Evolutionary conservation across 2,329 filamentous ascomycete genomes (phyloP).

Genomic region (Talaromyces rugulosus): DNA sequence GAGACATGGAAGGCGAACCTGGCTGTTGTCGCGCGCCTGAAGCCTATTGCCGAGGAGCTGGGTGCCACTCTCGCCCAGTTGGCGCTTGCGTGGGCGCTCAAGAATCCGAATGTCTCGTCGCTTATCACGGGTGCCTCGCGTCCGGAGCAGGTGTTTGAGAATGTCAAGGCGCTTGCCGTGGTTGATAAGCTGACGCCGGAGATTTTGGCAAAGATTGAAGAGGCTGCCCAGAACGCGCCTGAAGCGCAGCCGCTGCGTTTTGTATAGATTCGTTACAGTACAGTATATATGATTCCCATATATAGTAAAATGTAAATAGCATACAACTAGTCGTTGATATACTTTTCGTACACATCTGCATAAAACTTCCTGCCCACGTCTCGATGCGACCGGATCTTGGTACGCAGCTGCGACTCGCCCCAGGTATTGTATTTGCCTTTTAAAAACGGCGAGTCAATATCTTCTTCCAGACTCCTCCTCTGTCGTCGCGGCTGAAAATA

Average conservation of each 20-base stretch:
- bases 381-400: conserved; percentile 51
- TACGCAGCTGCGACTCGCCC: conserved; percentile 53
- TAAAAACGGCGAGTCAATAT: conserved; percentile 49
- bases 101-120: conserved; percentile 53
- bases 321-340: conserved; percentile 36
- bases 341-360: conserved; percentile 45
- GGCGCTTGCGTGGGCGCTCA: conserved; percentile 56
- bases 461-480: conserved; percentile 20
- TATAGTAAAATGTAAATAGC: not conserved
- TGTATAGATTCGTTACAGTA: not conserved
- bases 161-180: conserved; percentile 26
- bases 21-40: conserved; percentile 43
- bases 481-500: conserved; percentile 30
- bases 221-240: conserved; percentile 6
- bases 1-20: conserved; percentile 29
- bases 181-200: conserved; percentile 14
- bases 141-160: conserved; percentile 42
- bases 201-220: conserved; percentile 14
- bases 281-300: not conserved
- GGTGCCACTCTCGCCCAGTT: conserved; percentile 57
- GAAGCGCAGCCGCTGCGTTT: conserved; percentile 5
- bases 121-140: conserved; percentile 41
- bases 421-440: conserved; percentile 51
- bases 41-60: conserved; percentile 57
- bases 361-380: conserved; percentile 49